A percentile compares a stretch with the other conserved stretches of the same genome.
Conservation (phyloP, 2,329 filamentous ascomycete species). For the Endocalyx cinctus region DNA sequence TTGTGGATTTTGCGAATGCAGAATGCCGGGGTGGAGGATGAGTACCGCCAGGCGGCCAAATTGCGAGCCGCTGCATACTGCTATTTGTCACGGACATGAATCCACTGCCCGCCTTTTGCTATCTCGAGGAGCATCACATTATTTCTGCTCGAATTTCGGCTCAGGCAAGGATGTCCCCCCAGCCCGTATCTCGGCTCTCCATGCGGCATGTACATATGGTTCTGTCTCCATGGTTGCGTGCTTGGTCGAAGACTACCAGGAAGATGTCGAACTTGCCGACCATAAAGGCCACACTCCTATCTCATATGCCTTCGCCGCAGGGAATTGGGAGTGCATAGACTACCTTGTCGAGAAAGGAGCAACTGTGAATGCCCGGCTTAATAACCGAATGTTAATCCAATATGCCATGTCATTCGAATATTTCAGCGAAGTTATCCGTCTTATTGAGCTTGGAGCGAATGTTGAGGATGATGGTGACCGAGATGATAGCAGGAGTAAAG, state of each 20-base stretch:
- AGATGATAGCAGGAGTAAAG: too few relatives aligned
- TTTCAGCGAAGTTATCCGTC: slow-evolving; percentile 14
- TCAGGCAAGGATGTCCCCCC: slow-evolving; percentile 6
- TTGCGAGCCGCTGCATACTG: slow-evolving; percentile 16
- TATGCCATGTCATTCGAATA: slow-evolving; percentile 12
- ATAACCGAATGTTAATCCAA: slow-evolving; percentile 8
- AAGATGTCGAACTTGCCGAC: slow-evolving; percentile 12
- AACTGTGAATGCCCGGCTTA: slow-evolving; percentile 10
- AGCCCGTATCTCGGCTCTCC: slow-evolving; percentile 14
- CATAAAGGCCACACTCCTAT: slow-evolving; percentile 10
- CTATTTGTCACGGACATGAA: slow-evolving; percentile 16
- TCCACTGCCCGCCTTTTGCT: slow-evolving; percentile 14
- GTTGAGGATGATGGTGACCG: not conserved
- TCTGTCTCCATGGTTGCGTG: slow-evolving; percentile 4
- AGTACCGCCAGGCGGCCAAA: too few relatives aligned
- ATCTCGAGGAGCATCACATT: slow-evolving; percentile 15
- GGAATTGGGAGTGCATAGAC: slow-evolving; percentile 14
- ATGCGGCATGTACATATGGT: slow-evolving; percentile 12
- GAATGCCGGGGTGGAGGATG: slow-evolving; percentile 10
- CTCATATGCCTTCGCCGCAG: slow-evolving; percentile 12
- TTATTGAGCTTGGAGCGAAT: slow-evolving; percentile 16
- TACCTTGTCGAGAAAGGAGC: slow-evolving; percentile 14
- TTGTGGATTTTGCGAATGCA: slow-evolving; percentile 13
- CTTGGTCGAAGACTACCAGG: slow-evolving; percentile 14
- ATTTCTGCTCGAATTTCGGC: too few relatives aligned